These are phyloP conservation scores for Moniliophthora roreri DNA, from an alignment of 1,284 basidiomycete species.

Conservation along the genomic window DNA sequence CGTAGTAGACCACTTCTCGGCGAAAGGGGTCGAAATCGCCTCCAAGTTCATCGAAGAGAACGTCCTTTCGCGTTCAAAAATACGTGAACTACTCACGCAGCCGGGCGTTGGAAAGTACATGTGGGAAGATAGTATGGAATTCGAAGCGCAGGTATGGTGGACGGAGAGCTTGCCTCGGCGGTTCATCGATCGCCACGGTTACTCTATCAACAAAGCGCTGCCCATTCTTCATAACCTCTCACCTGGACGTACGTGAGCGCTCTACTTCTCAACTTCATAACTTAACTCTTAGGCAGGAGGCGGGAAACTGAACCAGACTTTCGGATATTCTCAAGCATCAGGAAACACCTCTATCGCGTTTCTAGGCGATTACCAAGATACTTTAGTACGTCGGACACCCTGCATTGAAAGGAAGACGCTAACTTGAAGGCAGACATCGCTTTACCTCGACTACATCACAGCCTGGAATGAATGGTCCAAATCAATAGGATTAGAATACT, in stretches of 20 bases:
- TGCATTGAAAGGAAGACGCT: not conserved
- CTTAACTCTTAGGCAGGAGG: not conserved
- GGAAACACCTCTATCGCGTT: conserved; percentile 11
- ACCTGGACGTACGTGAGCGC: not conserved
- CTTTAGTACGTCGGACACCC: conserved; percentile 6
- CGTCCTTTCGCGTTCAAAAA: conserved; percentile 14
- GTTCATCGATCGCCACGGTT: conserved; percentile 18
- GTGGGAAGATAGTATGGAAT: conserved; percentile 22
- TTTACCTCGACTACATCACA: conserved; percentile 15
- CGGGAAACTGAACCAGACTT: conserved; percentile 11
- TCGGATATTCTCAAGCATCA: conserved; percentile 14
- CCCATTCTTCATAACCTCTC: conserved; percentile 5
- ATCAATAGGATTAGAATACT: conserved; percentile 10
- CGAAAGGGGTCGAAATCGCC: conserved; percentile 18
- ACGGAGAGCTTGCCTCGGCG: conserved; percentile 15
- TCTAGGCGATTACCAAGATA: conserved; percentile 13
- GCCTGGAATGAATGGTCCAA: conserved; percentile 12
- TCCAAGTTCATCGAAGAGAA: conserved; percentile 17
- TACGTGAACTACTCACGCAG: conserved; percentile 11
- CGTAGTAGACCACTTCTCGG: conserved; percentile 20
- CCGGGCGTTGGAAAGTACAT: conserved; percentile 20
- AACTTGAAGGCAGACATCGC: conserved; percentile 5
- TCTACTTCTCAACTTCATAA: not conserved
- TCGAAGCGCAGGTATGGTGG: conserved; percentile 19
- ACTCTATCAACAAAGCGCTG: conserved; percentile 16